A percentile compares a stretch with the other conserved stretches of the same genome.
phyloP scores from a whole-genome alignment of 331 rosid species.

The Quercus lobata region DNA sequence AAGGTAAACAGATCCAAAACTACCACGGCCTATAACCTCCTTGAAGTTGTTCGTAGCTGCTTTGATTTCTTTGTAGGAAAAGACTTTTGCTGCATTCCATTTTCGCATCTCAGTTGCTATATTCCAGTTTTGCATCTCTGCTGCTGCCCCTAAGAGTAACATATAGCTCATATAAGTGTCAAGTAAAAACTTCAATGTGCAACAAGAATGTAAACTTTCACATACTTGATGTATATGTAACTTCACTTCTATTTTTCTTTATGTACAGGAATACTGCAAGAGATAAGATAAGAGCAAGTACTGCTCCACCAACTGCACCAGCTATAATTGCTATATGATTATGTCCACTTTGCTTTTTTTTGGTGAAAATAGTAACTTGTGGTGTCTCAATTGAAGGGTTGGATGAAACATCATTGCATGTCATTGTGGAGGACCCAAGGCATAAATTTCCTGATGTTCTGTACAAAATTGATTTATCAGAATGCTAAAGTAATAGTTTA shows the following conservation, averaged over 20 bases:
- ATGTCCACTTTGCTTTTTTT: constrained; percentile 36
- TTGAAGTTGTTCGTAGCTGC: constrained; percentile 79
- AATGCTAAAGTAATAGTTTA: not conserved
- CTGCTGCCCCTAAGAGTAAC: constrained; percentile 24
- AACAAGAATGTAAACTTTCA: not conserved
- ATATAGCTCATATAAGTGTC: not conserved
- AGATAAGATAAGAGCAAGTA: constrained; percentile 40
- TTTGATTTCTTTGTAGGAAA: constrained; percentile 79
- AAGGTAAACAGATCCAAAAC: constrained; percentile 88
- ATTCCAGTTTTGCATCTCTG: constrained; percentile 39
- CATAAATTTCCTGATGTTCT: constrained; percentile 81
- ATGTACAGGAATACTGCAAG: constrained; percentile 36
- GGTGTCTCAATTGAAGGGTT: constrained; percentile 75
- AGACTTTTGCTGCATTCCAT: constrained; percentile 77
- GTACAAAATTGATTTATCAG: constrained; percentile 30
- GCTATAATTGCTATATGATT: constrained; percentile 42
- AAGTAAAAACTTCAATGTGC: not conserved
- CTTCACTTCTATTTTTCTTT: constrained; percentile 44
- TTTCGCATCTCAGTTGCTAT: constrained; percentile 53
- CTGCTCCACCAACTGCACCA: constrained; percentile 54
- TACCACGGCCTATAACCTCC: constrained; percentile 80
- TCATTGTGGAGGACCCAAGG: constrained; percentile 62
- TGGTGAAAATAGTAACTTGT: constrained; percentile 57
- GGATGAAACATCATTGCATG: constrained; percentile 51
- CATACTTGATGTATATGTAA: constrained; percentile 52